phyloP scores from a whole-genome alignment of 139 green algal genomes.

The Coccomyxa sp. region DNA sequence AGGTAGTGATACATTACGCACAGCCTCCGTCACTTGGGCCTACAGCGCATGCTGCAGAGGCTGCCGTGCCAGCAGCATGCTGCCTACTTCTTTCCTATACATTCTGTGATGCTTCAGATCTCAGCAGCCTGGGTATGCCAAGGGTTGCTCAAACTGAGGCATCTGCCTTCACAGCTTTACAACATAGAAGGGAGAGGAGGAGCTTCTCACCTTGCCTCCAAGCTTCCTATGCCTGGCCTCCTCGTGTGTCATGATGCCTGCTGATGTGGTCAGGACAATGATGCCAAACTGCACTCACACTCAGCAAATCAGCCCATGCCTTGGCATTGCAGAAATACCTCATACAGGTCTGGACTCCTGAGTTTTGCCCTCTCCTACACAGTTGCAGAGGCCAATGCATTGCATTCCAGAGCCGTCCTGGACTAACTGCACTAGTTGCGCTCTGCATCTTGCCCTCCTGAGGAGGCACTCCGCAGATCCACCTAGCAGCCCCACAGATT shows the following conservation, averaged over 20 bases:
- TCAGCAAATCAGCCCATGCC: no score
- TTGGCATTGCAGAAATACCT: no score
- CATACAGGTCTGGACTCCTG: no score
- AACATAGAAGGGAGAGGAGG: neutral
- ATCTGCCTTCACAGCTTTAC: no score
- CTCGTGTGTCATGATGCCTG: constrained; percentile 99
- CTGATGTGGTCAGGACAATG: constrained; percentile 96
- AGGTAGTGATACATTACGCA: no score
- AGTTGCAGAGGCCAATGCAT: no score
- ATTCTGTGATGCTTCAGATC: neutral
- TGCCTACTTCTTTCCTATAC: neutral
- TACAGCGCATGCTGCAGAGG: neutral
- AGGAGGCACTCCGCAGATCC: no score
- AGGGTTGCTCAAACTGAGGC: neutral
- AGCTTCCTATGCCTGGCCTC: constrained; percentile 96
- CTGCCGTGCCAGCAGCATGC: neutral
- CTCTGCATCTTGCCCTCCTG: no score
- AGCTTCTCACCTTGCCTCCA: constrained; percentile 80
- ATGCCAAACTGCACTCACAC: constrained; percentile 81
- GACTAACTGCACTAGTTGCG: no score
- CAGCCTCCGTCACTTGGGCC: neutral
- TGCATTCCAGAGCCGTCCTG: no score
- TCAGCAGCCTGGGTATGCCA: neutral
- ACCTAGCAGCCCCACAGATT: no score
- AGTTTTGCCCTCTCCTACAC: no score